Evolutionary conservation across 2,329 filamentous ascomycete genomes (phyloP).

Genomic region (Leptographium galeiforme): DNA sequence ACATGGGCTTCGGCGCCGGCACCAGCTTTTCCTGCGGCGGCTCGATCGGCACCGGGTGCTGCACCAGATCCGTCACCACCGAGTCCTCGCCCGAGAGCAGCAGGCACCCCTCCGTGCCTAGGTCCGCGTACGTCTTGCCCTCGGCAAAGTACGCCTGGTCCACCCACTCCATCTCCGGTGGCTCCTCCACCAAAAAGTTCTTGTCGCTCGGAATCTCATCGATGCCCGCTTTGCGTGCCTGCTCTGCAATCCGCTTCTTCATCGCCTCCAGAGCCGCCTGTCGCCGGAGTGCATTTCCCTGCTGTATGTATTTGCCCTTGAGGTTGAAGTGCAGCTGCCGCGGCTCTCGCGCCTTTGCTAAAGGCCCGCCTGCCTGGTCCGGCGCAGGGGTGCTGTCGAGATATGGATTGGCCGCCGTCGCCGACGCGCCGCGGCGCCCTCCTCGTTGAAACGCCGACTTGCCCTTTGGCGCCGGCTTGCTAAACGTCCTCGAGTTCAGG

Average conservation of each 20-base stretch:
- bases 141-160: slow-evolving; percentile 69
- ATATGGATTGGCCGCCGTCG: slow-evolving; percentile 52
- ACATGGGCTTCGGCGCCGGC: slow-evolving; percentile 76
- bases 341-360: slow-evolving; percentile 50
- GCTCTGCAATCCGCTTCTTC: slow-evolving; percentile 83
- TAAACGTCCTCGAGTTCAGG: slow-evolving; percentile 32
- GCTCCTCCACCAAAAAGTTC: slow-evolving; percentile 70
- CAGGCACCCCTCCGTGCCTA: slow-evolving; percentile 50
- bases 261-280: slow-evolving; percentile 85
- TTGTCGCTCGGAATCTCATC: slow-evolving; percentile 89
- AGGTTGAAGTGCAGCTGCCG: slow-evolving; percentile 80
- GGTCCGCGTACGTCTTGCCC: slow-evolving; percentile 58
- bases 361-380: slow-evolving; percentile 36
- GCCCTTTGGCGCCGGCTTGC: slow-evolving; percentile 21
- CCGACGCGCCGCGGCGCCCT: not conserved
- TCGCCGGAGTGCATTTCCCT: slow-evolving; percentile 76
- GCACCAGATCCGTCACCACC: slow-evolving; percentile 81
- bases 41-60: slow-evolving; percentile 83
- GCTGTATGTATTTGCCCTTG: slow-evolving; percentile 93
- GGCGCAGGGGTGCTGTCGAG: slow-evolving; percentile 57
- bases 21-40: slow-evolving; percentile 80
- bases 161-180: slow-evolving; percentile 94
- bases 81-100: slow-evolving; percentile 56
- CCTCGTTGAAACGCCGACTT: slow-evolving; percentile 1
- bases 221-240: slow-evolving; percentile 79